Evolutionary conservation across 148 eudicot species (phyloP), one percentile per base, ranked within the genome.

Genomic region (Chenopodium album): DNA sequence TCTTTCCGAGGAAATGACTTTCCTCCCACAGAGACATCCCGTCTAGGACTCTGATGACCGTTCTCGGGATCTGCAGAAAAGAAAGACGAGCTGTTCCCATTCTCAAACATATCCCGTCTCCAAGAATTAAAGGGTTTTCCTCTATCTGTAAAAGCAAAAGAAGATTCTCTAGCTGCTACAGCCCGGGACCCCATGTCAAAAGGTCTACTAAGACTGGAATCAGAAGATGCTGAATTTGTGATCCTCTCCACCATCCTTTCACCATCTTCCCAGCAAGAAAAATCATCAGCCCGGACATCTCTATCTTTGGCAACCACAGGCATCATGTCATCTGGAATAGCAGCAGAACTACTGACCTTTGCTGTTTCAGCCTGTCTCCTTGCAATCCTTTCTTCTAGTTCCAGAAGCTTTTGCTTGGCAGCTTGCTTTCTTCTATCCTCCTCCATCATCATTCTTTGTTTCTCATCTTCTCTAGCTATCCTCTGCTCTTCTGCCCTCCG

Each of bases 341-440:
- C 88, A 78, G 79, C 48, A 76, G 82, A 71, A 77, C 66, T 76
- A 79, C 85, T 91, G 76, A 64, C 76, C 65, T 91, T 91, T 8
- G 68, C 74, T 46, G 84, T 20, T 82, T 89, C 94, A 52, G 89
- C 85, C 86, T 85, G 89, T 83, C 97, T 91, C 85, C 86, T 87
- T 67, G 99, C 98, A 62, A 96, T 96, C 82, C 60, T 94, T 80
- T 91, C 95, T 82, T 96, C 98, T 86, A 96, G 84, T 81, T 96
- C 99, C 70, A 89, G 82, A 84, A 96, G 99, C 85, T 94, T 96
- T 84, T 92, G 97, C 83, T 88, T 94, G 19, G 99, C 99, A 84
- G 98, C 99, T 82, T 96, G 94, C 81, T 92, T 90, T 87, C 99
- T 89, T 87, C 99, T 90, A 87, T 96, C 97, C 81, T 96, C 99